Evolutionary conservation across 495 filamentous ascomycete species (phyloP).

Genomic region (Xylaria flabelliformis): DNA sequence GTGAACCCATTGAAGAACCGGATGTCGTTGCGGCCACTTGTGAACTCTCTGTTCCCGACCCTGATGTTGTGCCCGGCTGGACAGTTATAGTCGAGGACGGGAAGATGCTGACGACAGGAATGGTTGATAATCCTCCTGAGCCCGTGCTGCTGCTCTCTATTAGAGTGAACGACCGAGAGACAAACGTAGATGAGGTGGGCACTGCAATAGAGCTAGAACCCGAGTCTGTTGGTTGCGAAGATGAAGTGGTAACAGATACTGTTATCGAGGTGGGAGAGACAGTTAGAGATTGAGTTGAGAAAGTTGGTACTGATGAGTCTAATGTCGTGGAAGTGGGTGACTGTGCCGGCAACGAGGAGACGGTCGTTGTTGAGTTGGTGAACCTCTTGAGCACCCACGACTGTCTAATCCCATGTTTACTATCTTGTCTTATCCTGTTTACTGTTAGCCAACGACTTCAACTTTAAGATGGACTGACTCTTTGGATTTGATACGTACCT

Average conservation of each 20-base stretch:
- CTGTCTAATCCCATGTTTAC: constrained; percentile 21
- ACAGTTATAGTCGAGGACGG: constrained; percentile 38
- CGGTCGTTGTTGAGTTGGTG: constrained; percentile 30
- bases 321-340: constrained; percentile 17
- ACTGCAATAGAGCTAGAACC: background rate
- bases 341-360: constrained; percentile 21
- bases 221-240: constrained; percentile 7
- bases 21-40: constrained; percentile 1
- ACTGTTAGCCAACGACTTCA: constrained; percentile 28
- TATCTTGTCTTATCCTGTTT: constrained; percentile 25
- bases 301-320: constrained; percentile 2
- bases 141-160: constrained; percentile 30
- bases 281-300: constrained; percentile 20
- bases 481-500: constrained; percentile 33
- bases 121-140: constrained; percentile 19
- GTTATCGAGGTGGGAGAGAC: constrained; percentile 17
- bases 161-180: constrained; percentile 34
- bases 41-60: constrained; percentile 11
- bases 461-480: background rate
- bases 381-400: constrained; percentile 32
- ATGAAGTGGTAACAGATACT: constrained; percentile 20
- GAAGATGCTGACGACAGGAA: constrained; percentile 36
- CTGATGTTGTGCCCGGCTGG: constrained; percentile 13
- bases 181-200: constrained; percentile 30
- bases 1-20: background rate